These are phyloP conservation scores for Nitzschia inconspicua DNA, from an alignment of 108 stramenopile genomes.

Conservation along the genomic window DNA sequence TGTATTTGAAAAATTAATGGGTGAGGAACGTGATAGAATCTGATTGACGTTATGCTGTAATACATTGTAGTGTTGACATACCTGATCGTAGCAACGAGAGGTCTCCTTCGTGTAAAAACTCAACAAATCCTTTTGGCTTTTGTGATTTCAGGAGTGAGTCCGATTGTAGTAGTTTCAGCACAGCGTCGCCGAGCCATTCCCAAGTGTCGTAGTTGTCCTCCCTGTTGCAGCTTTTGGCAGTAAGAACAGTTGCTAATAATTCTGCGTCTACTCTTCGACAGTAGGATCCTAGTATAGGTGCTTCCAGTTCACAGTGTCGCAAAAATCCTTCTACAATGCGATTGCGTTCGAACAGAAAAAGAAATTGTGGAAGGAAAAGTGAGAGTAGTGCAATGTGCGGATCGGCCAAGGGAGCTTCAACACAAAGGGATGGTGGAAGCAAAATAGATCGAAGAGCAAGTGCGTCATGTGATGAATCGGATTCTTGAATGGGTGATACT, in stretches of 20 bases:
- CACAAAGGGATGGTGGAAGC: constrained; percentile 36
- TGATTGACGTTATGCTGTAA: not conserved
- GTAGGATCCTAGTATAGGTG: constrained; percentile 31
- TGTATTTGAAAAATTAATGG: not conserved
- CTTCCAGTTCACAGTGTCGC: constrained; percentile 25
- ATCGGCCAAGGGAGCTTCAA: constrained; percentile 47
- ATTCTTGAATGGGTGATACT: not conserved
- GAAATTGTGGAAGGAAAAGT: constrained; percentile 49
- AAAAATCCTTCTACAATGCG: constrained; percentile 29
- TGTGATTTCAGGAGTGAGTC: constrained; percentile 42
- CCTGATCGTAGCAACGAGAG: constrained; percentile 43
- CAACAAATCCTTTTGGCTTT: constrained; percentile 24
- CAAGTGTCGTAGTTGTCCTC: constrained; percentile 38
- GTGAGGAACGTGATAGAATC: not conserved
- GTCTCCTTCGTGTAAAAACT: constrained; percentile 56
- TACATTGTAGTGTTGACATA: constrained; percentile 12
- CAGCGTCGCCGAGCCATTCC: constrained; percentile 64
- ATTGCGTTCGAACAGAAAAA: constrained; percentile 33
- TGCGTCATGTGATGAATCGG: not conserved
- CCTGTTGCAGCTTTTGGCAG: constrained; percentile 35
- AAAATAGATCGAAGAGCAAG: constrained; percentile 13
- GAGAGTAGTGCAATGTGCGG: constrained; percentile 36
- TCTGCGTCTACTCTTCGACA: constrained; percentile 15
- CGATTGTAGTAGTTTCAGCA: constrained; percentile 58
- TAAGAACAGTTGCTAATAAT: constrained; percentile 23